Evolutionary conservation across 2,329 filamentous ascomycete genomes (phyloP), one percentile per base, ranked within the genome.

Genomic region (Colletotrichum paranaense): DNA sequence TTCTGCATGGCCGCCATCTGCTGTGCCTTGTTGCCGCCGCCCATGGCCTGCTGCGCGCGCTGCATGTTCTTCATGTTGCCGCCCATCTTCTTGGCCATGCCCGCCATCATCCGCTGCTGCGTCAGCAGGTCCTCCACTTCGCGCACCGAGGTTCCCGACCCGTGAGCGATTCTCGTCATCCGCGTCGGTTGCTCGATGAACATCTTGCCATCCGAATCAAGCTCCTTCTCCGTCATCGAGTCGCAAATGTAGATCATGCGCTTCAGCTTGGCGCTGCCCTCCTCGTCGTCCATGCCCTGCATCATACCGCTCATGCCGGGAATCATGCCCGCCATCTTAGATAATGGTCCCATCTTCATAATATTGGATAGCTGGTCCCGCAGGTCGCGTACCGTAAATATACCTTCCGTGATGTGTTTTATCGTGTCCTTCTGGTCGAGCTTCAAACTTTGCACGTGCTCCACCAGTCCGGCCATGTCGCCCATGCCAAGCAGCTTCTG

Each of bases 171-270:
- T 46, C 97, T 90, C 19, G 95, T 98, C 92, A 98, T 97, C 55
- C 97, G 91, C 16, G 93, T 94, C 0, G 97, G 97, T 80, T 98
- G 94, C 26, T 98, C 94, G 71, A 97, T 90, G 77, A 99, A 96
- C 75, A 97, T 91, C 84, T 97, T 98, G 81, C 97, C 97, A 79
- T 99, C 96, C 56, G 93, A 94, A 82, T 99, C 96, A 24, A 99
- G 91, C 81, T 99, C 97, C 81, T 97, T 97, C 26, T 94, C 91
- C 0, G 96, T 98, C 97, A 99, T 99, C 75, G 93, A 96, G 85
- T 99, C 97, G 86, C 95, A 98, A 73, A 99, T 98, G 86, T 97
- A 98, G 77, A 99, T 95, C 97, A 99, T 99, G 75, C 97, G 93
- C 84, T 97, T 97, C 30, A 99, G 89, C 84, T 98, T 98, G 78